A percentile compares a stretch with the other conserved stretches of the same genome.
Evolutionary conservation across 768 basidiomycete species (phyloP).

Genomic region (Termitomyces sp.): DNA sequence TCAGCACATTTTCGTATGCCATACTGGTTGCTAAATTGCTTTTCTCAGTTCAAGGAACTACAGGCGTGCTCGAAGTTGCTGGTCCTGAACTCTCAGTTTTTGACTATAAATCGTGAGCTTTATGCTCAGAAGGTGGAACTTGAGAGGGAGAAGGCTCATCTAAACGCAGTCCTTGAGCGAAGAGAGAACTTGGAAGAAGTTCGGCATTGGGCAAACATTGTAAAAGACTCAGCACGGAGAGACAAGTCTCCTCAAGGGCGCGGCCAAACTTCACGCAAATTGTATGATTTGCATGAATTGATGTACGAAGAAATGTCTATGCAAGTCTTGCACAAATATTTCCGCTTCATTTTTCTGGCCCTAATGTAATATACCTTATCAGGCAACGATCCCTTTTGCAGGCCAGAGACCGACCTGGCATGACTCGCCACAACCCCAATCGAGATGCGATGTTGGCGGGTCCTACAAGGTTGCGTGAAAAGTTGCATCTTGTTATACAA

Average conservation of each 20-base stretch:
- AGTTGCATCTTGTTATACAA: not conserved
- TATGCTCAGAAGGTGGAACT: not conserved
- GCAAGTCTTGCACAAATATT: not conserved
- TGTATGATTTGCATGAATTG: not conserved
- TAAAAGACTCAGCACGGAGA: not conserved
- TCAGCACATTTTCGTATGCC: not conserved
- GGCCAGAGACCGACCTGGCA: not conserved
- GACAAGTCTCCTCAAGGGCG: not conserved
- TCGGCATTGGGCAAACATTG: not conserved
- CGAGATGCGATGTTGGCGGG: not conserved
- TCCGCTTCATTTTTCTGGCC: not conserved
- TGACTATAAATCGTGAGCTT: not conserved
- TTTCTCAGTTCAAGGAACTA: not conserved
- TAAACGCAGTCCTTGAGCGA: not conserved
- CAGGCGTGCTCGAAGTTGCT: not conserved
- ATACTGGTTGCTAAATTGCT: not conserved
- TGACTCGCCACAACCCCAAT: not conserved
- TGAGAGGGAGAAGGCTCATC: not conserved
- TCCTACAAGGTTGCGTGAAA: not conserved
- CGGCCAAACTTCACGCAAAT: not conserved
- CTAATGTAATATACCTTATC: not conserved
- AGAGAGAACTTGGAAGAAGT: not conserved
- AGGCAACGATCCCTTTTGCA: not conserved
- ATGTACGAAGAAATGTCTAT: not conserved
- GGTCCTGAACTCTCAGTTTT: not conserved